Conservation (phyloP, 2,329 filamentous ascomycete species). For the Tolypocladium endophyticum region DNA sequence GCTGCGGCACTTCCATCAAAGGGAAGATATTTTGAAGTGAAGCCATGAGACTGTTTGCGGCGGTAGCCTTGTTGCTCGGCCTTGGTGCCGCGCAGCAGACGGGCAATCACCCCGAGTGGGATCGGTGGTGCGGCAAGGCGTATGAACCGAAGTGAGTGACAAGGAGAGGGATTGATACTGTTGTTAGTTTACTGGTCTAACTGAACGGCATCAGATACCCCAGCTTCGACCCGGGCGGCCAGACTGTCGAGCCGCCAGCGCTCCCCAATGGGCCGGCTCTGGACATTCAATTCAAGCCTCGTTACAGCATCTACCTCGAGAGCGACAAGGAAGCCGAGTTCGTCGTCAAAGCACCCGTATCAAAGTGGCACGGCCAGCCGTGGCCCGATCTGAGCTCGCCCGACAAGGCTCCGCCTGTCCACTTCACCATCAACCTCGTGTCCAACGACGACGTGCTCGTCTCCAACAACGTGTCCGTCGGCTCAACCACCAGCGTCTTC, state of each 20-base stretch:
- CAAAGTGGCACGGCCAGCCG: conserved; percentile 25
- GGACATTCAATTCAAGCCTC: conserved; percentile 31
- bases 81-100: conserved; percentile 13
- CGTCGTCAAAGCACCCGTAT: conserved; percentile 31
- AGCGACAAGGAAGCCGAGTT: conserved; percentile 29
- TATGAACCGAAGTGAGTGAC: conserved; percentile 27
- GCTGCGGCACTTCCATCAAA: not conserved
- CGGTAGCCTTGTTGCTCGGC: not conserved
- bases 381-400: conserved; percentile 19
- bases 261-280: conserved; percentile 22
- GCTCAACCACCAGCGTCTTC: conserved; percentile 23
- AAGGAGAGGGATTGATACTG: not conserved
- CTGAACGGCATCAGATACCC: conserved; percentile 16
- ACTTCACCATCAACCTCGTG: conserved; percentile 25
- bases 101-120: conserved; percentile 30
- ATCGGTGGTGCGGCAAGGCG: conserved; percentile 36
- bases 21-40: not conserved
- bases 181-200: not conserved
- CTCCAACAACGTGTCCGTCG: conserved; percentile 20
- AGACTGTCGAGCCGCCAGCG: conserved; percentile 24
- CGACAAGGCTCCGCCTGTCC: conserved; percentile 12
- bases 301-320: conserved; percentile 35
- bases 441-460: conserved; percentile 20
- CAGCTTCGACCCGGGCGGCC: conserved; percentile 33
- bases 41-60: not conserved